phyloP scores from a whole-genome alignment of 2,329 filamentous ascomycete species.

The Bipolaris bicolor region DNA sequence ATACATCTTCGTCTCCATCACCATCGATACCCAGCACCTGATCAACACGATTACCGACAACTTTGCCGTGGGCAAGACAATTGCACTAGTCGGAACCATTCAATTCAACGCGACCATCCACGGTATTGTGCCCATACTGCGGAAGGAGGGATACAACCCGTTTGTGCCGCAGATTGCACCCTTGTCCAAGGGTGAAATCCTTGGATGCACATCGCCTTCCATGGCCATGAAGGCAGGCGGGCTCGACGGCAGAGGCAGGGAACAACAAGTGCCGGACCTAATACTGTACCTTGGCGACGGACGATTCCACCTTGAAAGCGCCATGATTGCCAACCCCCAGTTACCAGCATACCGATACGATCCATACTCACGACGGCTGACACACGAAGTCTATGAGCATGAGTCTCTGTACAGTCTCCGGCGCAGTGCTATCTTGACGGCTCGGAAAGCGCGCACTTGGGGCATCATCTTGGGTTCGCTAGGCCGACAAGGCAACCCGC shows the following conservation, averaged over 20 bases:
- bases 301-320: constrained; percentile 93
- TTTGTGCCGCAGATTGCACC: constrained; percentile 92
- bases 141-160: constrained; percentile 82
- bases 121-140: constrained; percentile 76
- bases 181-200: constrained; percentile 90
- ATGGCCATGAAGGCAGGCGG: constrained; percentile 44
- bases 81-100: constrained; percentile 94
- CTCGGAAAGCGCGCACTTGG: constrained; percentile 83
- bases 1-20: constrained; percentile 98
- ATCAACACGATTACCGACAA: constrained; percentile 87
- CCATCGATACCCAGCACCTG: constrained; percentile 88
- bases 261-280: constrained; percentile 62
- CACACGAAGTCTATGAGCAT: constrained; percentile 89
- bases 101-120: constrained; percentile 99
- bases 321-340: constrained; percentile 96
- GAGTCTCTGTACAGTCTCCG: constrained; percentile 86
- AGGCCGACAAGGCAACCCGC: constrained; percentile 92
- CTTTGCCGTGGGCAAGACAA: constrained; percentile 81
- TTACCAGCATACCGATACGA: constrained; percentile 96
- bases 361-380: constrained; percentile 90
- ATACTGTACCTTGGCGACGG: constrained; percentile 92
- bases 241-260: constrained; percentile 55
- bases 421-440: constrained; percentile 74
- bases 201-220: constrained; percentile 90
- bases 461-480: constrained; percentile 92